Evolutionary conservation across 371 early-diverging fungal species (phyloP).

Genomic region (Dinochytrium kinnereticum): DNA sequence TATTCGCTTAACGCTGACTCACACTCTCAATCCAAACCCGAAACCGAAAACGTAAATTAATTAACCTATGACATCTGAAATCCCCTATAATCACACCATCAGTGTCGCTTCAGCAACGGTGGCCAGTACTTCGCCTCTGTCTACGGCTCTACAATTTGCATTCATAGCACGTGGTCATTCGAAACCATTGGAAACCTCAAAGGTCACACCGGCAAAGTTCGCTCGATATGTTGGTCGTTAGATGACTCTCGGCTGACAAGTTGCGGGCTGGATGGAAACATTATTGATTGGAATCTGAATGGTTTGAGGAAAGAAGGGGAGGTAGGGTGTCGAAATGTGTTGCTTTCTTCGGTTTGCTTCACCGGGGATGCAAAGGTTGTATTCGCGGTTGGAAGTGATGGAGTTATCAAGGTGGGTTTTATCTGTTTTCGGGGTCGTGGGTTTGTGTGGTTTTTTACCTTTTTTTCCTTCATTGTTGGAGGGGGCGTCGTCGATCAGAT

Average conservation of each 20-base stretch:
- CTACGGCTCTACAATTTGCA: conserved; percentile 47
- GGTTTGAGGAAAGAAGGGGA: conserved; percentile 41
- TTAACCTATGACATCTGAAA: too few relatives aligned
- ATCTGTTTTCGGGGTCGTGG: too few relatives aligned
- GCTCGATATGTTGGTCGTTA: conserved; percentile 52
- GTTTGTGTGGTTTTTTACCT: too few relatives aligned
- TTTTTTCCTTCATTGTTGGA: neutral
- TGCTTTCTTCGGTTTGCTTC: conserved; percentile 35
- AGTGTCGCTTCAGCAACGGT: conserved; percentile 60
- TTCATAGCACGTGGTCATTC: conserved; percentile 59
- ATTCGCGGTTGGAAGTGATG: conserved; percentile 44
- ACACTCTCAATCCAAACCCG: too few relatives aligned
- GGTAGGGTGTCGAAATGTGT: conserved; percentile 11
- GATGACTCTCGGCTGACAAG: conserved; percentile 55
- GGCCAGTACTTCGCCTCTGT: conserved; percentile 62
- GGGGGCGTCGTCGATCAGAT: too few relatives aligned
- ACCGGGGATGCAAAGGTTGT: conserved; percentile 39
- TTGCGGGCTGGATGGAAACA: conserved; percentile 53
- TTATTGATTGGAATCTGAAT: conserved; percentile 50
- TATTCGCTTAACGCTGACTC: too few relatives aligned
- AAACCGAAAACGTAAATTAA: too few relatives aligned
- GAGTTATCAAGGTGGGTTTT: conserved; percentile 38
- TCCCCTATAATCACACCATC: neutral
- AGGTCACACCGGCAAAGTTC: conserved; percentile 53
- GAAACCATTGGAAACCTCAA: conserved; percentile 52